Conservation (phyloP, 2,329 filamentous ascomycete genomes). For the Xylariales sp. region DNA sequence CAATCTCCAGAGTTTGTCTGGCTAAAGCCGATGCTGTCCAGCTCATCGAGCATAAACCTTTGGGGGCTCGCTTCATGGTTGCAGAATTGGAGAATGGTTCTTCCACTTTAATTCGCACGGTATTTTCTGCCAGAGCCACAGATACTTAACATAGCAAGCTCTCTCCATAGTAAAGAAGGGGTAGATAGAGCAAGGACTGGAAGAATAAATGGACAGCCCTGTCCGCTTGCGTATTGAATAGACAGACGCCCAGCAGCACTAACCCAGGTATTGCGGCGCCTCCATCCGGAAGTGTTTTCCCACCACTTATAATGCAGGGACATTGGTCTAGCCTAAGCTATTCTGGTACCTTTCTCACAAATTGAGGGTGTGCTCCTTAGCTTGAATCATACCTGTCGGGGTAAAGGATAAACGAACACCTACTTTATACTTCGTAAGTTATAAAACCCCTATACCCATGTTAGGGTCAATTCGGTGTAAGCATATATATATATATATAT, state of each 20-base stretch:
- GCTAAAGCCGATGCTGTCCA: not conserved
- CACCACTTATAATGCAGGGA: slow-evolving; percentile 23
- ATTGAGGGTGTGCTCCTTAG: not conserved
- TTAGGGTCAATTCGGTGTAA: no score
- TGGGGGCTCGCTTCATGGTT: not conserved
- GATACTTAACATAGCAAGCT: no score
- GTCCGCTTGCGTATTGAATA: not conserved
- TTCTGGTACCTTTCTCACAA: not conserved
- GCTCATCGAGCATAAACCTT: not conserved
- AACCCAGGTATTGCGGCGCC: slow-evolving; percentile 18
- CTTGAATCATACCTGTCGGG: not conserved
- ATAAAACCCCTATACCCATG: no score
- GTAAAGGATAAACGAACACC: not conserved
- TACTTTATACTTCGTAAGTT: not conserved
- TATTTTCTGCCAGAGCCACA: not conserved
- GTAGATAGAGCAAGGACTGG: not conserved
- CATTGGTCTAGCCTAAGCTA: not conserved
- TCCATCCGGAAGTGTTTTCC: slow-evolving; percentile 26
- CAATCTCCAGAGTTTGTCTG: not conserved
- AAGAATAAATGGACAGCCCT: not conserved
- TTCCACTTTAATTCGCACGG: not conserved
- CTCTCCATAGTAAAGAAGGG: not conserved
- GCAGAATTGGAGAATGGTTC: not conserved
- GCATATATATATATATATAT: no score
- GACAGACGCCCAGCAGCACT: no score